These are phyloP conservation scores for Lophiotrema nucula DNA, from an alignment of 495 filamentous ascomycete genomes.

Conservation along the genomic window DNA sequence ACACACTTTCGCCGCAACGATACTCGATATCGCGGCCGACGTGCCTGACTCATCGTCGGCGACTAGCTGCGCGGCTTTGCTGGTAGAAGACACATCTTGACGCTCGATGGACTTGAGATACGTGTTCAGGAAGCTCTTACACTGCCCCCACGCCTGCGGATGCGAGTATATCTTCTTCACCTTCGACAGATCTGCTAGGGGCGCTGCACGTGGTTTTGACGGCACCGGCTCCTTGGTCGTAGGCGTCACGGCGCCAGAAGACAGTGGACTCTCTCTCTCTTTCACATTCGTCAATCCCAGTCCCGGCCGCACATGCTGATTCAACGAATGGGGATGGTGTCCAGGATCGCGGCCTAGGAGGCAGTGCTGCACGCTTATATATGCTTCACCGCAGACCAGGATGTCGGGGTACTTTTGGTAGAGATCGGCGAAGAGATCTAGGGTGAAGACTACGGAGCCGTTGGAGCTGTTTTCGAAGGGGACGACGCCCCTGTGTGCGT, in stretches of 20 bases:
- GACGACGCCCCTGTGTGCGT: slow-evolving; percentile 71
- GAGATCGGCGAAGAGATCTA: slow-evolving; percentile 83
- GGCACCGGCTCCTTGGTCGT: slow-evolving; percentile 21
- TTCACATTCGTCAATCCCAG: neutral
- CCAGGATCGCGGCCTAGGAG: slow-evolving; percentile 54
- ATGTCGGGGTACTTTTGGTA: slow-evolving; percentile 59
- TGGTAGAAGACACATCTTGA: slow-evolving; percentile 84
- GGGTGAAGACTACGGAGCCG: slow-evolving; percentile 81
- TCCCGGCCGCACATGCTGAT: neutral
- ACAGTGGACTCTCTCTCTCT: slow-evolving; percentile 10
- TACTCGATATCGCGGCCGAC: slow-evolving; percentile 74
- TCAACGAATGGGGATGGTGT: slow-evolving; percentile 27
- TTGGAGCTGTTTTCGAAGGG: slow-evolving; percentile 97
- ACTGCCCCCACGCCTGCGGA: slow-evolving; percentile 93
- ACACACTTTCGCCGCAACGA: slow-evolving; percentile 64
- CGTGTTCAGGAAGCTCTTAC: slow-evolving; percentile 65
- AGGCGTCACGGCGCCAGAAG: slow-evolving; percentile 24
- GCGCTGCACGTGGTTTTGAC: slow-evolving; percentile 36
- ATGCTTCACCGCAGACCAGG: slow-evolving; percentile 74
- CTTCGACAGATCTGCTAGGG: slow-evolving; percentile 46
- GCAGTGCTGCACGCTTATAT: slow-evolving; percentile 82
- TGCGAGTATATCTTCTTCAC: slow-evolving; percentile 71
- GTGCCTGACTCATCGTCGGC: slow-evolving; percentile 57
- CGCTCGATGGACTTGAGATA: slow-evolving; percentile 69
- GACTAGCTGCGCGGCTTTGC: slow-evolving; percentile 75